These are phyloP conservation scores for Yamadazyma taylorii DNA, from an alignment of 1,139 yeast genomes.

Conservation along the genomic window DNA sequence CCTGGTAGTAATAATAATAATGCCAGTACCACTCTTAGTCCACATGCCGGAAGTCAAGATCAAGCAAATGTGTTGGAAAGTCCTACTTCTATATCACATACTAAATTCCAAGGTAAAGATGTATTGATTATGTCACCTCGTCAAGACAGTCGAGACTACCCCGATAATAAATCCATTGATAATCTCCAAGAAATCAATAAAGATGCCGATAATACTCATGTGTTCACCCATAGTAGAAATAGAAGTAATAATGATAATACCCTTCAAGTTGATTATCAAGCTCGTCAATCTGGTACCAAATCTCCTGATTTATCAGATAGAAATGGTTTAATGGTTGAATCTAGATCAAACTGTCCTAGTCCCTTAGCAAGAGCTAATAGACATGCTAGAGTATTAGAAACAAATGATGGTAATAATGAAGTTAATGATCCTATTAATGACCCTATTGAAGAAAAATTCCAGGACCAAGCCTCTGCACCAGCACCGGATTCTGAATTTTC, in stretches of 20 bases:
- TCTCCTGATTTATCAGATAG: constrained; percentile 16
- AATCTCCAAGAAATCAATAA: not conserved
- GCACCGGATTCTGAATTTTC: constrained; percentile 12
- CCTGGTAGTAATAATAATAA: constrained; percentile 1
- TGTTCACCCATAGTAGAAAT: not conserved
- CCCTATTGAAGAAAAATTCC: constrained; percentile 8
- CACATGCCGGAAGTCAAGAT: constrained; percentile 1
- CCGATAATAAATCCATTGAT: not conserved
- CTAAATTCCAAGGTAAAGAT: constrained; percentile 29
- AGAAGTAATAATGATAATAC: not conserved
- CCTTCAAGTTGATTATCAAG: constrained; percentile 17
- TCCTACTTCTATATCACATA: constrained; percentile 15
- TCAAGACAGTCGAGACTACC: constrained; percentile 21
- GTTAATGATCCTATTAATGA: constrained; percentile 4
- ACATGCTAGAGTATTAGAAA: constrained; percentile 49
- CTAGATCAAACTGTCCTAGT: constrained; percentile 33
- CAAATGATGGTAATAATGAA: constrained; percentile 28
- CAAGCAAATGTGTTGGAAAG: constrained; percentile 1
- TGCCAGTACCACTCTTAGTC: not conserved
- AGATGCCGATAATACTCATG: not conserved
- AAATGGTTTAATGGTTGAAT: constrained; percentile 14
- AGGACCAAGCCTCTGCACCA: too few relatives aligned
- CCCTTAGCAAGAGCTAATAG: constrained; percentile 48
- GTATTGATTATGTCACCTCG: constrained; percentile 43
- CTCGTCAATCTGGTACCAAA: constrained; percentile 4